Conservation (phyloP, 441 rosid species). For the Euphorbia celastroides region DNA sequence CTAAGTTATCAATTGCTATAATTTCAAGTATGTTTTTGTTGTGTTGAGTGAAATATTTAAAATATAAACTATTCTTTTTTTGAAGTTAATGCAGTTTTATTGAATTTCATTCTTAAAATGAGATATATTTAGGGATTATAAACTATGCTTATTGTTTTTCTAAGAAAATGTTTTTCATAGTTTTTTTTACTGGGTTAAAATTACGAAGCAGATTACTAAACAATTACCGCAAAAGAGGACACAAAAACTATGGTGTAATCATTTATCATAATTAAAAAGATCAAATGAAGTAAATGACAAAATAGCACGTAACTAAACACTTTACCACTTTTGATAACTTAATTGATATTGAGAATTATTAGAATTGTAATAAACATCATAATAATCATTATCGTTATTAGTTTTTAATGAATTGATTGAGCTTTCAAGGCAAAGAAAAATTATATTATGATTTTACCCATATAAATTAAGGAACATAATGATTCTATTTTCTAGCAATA, state of each 20-base stretch:
- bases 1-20: too few relatives aligned
- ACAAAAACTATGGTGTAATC: not conserved
- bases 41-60: too few relatives aligned
- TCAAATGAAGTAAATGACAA: conserved; percentile 1
- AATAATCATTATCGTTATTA: not conserved
- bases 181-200: too few relatives aligned
- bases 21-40: too few relatives aligned
- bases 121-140: too few relatives aligned
- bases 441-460: not conserved
- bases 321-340: not conserved
- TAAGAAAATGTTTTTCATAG: too few relatives aligned
- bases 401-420: not conserved
- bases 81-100: too few relatives aligned
- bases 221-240: too few relatives aligned
- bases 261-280: conserved; percentile 1
- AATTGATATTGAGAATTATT: conserved; percentile 2
- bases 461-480: not conserved
- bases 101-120: too few relatives aligned
- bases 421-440: not conserved
- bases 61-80: too few relatives aligned
- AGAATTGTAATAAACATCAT: not conserved
- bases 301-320: not conserved
- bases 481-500: not conserved
- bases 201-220: too few relatives aligned
- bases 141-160: too few relatives aligned